Evolutionary conservation across 2,329 filamentous ascomycete species (phyloP), one percentile per base, ranked within the genome.

Genomic region (Blastomyces emzantsi): DNA sequence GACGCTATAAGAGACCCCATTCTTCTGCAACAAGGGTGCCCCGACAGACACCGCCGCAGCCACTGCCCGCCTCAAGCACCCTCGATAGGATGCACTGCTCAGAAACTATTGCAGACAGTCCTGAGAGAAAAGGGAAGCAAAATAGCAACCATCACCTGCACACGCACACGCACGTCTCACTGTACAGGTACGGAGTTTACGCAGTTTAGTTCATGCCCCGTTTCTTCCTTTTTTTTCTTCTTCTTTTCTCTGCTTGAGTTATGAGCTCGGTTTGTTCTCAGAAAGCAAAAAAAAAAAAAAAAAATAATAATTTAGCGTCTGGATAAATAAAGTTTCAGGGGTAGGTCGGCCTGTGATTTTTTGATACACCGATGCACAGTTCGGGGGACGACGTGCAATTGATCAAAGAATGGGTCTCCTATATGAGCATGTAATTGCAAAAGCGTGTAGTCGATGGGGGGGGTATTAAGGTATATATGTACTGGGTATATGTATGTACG

Each of bases 1-100:
- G 57, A 60, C 25, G 41, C 36, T 60, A 60, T 36, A 8, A 60
- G 30, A 33, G 57, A 49, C 22, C 25, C 57, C 57, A 60, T 60
- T n/a, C 39, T 59, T 45, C 39, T 3, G 19, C 43, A 60, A 60
- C 11, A 47, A n/a, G 1, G 0, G 39, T 19, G 56, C 2, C 56
- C 41, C 39, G 25, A 41, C 33, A 28, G 36, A 9, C 11, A n/a
- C 52, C 13, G 49, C 9, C 45, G 6, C 45, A 47, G 45, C 49
- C 49, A 52, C 49, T 5, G 7, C 33, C 33, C 33, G 28, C 17
- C 52, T 55, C 17, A 15, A n/a, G 17, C 30, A 56, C 30, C 19
- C 30, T 39, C 19, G 36, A 39, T 17, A 52, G 25, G 3, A 28
- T 52, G 13, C n/a, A n/a, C 52, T 22, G 6, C 33, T 56, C 17